These are phyloP conservation scores for Cystobasidium tubakii DNA, from an alignment of 768 basidiomycete species.

Conservation along the genomic window DNA sequence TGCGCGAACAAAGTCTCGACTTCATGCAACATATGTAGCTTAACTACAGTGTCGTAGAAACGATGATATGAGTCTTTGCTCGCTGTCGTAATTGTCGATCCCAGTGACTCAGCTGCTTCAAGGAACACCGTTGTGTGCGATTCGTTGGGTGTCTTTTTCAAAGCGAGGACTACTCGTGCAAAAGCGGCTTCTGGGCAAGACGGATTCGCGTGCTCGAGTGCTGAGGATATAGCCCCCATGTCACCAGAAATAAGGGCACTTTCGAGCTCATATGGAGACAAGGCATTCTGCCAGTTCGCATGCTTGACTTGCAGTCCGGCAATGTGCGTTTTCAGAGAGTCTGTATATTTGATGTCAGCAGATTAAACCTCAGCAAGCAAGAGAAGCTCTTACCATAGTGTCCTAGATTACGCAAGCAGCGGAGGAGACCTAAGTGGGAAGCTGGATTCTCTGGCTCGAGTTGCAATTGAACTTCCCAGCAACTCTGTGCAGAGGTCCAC, in stretches of 20 bases:
- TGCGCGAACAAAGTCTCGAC: slow-evolving; percentile 57
- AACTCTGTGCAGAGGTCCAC: slow-evolving; percentile 98
- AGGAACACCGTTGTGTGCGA: slow-evolving; percentile 57
- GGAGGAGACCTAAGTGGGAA: slow-evolving; percentile 79
- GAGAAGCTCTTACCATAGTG: slow-evolving; percentile 94
- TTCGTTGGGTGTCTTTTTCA: slow-evolving; percentile 58
- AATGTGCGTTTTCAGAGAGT: slow-evolving; percentile 90
- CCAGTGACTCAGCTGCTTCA: slow-evolving; percentile 66
- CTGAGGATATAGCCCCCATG: slow-evolving; percentile 71
- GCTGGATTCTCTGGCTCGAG: slow-evolving; percentile 81
- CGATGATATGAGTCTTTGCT: slow-evolving; percentile 74
- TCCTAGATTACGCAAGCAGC: slow-evolving; percentile 86
- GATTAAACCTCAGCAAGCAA: no score
- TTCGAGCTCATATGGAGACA: slow-evolving; percentile 82
- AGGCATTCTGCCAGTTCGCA: slow-evolving; percentile 69
- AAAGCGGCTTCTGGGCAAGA: slow-evolving; percentile 64
- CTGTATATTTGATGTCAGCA: slow-evolving; percentile 52
- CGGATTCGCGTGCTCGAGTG: slow-evolving; percentile 50
- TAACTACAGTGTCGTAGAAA: slow-evolving; percentile 76
- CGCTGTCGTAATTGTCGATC: slow-evolving; percentile 72
- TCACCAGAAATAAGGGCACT: slow-evolving; percentile 94
- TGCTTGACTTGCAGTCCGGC: slow-evolving; percentile 75
- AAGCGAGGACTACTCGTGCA: slow-evolving; percentile 71
- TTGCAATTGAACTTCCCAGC: slow-evolving; percentile 94
- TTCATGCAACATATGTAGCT: slow-evolving; percentile 81